Percentiles rank a stretch among this genome's conserved stretches.
Evolutionary conservation across 495 filamentous ascomycete genomes (phyloP).

Genomic region (Podospora fimiseda): DNA sequence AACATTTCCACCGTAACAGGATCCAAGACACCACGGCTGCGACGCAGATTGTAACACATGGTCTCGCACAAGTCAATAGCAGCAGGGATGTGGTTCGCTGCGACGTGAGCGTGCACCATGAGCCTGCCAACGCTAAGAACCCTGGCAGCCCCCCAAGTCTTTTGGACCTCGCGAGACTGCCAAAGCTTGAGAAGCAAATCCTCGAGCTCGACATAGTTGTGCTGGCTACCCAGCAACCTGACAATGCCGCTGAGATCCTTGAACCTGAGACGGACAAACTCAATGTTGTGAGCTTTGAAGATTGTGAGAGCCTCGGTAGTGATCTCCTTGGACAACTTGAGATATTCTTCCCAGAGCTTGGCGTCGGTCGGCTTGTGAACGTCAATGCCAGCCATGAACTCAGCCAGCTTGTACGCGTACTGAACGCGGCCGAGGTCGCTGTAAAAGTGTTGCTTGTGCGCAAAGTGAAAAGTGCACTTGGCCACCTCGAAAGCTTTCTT

Average conservation of each 20-base stretch:
- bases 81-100: slow-evolving; percentile 32
- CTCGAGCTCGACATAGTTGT: slow-evolving; percentile 55
- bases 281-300: slow-evolving; percentile 43
- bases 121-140: slow-evolving; percentile 53
- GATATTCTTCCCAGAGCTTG: slow-evolving; percentile 41
- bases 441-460: slow-evolving; percentile 48
- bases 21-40: slow-evolving; percentile 51
- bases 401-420: slow-evolving; percentile 50
- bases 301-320: slow-evolving; percentile 46
- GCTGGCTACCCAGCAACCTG: slow-evolving; percentile 51
- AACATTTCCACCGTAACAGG: slow-evolving; percentile 49
- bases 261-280: slow-evolving; percentile 48
- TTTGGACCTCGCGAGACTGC: slow-evolving; percentile 54
- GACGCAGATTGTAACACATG: slow-evolving; percentile 59
- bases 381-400: slow-evolving; percentile 46
- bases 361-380: slow-evolving; percentile 36
- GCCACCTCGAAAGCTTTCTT: slow-evolving; percentile 49
- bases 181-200: slow-evolving; percentile 52
- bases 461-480: slow-evolving; percentile 49
- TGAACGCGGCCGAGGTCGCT: slow-evolving; percentile 41
- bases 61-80: slow-evolving; percentile 53
- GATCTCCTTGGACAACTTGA: slow-evolving; percentile 47
- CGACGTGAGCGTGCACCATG: slow-evolving; percentile 52
- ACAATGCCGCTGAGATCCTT: slow-evolving; percentile 49
- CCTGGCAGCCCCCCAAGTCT: slow-evolving; percentile 47